Evolutionary conservation across 1,284 basidiomycete species (phyloP).

Genomic region (Inonotus obliquus): DNA sequence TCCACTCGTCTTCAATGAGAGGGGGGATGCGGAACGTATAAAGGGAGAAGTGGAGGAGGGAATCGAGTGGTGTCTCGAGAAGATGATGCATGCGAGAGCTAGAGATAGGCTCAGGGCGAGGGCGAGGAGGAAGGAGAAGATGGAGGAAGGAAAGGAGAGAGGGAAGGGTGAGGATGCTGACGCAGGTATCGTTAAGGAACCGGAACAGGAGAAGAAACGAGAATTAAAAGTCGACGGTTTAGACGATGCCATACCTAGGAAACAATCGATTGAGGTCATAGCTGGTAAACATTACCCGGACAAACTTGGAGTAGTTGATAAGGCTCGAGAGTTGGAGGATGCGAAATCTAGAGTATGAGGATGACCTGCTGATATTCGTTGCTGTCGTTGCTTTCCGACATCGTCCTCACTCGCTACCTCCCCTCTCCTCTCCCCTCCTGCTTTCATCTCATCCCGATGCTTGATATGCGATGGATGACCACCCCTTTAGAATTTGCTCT

Average conservation of each 20-base stretch:
- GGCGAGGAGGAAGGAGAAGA: background rate
- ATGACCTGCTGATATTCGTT: background rate
- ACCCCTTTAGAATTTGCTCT: background rate
- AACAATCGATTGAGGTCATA: background rate
- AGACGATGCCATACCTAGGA: background rate
- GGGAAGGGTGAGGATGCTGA: background rate
- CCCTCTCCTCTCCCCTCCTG: background rate
- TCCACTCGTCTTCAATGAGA: conserved; percentile 66
- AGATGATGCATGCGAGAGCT: conserved; percentile 22
- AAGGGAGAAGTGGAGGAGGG: conserved; percentile 67
- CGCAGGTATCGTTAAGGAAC: background rate
- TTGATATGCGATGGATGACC: too few species aligned
- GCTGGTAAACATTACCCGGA: background rate
- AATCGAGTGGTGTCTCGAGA: conserved; percentile 61
- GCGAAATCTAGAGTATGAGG: too few species aligned
- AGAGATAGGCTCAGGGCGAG: background rate
- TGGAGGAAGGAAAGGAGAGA: background rate
- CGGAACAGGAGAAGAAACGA: background rate
- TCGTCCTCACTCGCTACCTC: background rate
- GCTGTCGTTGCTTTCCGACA: background rate
- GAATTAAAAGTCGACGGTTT: background rate
- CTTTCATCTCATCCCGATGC: background rate
- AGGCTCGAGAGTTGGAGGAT: background rate
- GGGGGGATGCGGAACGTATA: conserved; percentile 44
- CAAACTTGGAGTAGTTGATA: background rate